Base-by-base conservation (phyloP, 306 rosid species). In the Fragaria ananassa region DNA sequence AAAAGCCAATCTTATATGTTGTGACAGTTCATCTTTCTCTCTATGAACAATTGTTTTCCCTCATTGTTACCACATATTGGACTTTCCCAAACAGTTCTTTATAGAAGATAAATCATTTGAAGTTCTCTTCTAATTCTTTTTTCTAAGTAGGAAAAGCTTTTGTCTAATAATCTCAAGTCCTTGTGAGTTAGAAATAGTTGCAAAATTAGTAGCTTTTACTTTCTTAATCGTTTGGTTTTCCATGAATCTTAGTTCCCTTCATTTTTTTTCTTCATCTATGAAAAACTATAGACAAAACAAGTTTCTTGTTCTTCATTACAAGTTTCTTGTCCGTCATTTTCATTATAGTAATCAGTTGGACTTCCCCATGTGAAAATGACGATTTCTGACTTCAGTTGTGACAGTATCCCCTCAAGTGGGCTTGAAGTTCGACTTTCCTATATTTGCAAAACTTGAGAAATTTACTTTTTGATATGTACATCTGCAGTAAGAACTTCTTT, bases 201-300 rank as follows among this genome's bases (percentile, higher is more conserved):
- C 18, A 70, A 34, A 62, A 31, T 1, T 62, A 34, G 11, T 62
- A 29, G 18, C 37, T 14, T 49, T 46, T 35, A 42, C 10, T 0
- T 54, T 54, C 50, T 56, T 41, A 37, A 37, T 37, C 44, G 1
- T 41, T 39, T 41, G 10, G 44, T 41, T 41, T 6, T 41, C 44
- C 44, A 41, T 41, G 8, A 41, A 8, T 13, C 42, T 6, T 62
- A 29, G 44, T 80, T 18, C 51, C 0, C 6, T 58, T 34, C 53
- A 47, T 49, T 14, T 2, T 39, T 2, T 35, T 6, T 46, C 19
- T 64, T 10, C 6, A 51, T 45, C 23, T 53, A 6, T 13, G 42
- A 68, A 14, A 71, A 68, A 8, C 78, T 68, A 21, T 64, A 66
- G 25, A 60, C 34, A 25, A 64, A 74, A 23, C 41, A 7, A 57